Conservation (phyloP, 2,329 filamentous ascomycete species). For the Pleoardoris graminearum region DNA sequence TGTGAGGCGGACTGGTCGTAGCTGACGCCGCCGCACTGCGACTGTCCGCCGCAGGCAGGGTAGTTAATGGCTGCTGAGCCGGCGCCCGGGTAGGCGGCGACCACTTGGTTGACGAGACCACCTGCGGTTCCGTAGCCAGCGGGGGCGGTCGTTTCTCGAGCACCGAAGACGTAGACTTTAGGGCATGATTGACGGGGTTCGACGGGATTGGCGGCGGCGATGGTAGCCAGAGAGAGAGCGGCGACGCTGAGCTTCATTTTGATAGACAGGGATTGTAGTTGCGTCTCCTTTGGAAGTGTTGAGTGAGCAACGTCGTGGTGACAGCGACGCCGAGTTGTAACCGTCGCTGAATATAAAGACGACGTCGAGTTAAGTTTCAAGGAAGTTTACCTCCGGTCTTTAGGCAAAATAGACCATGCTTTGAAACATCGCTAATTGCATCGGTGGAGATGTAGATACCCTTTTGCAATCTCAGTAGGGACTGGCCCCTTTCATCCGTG, state of each 20-base stretch:
- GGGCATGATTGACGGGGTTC: slow-evolving; percentile 46
- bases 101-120: slow-evolving; percentile 47
- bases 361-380: slow-evolving; percentile 2
- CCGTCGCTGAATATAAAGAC: slow-evolving; percentile 21
- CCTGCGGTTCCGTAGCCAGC: slow-evolving; percentile 48
- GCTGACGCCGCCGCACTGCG: slow-evolving; percentile 60
- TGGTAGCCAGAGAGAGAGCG: slow-evolving; percentile 32
- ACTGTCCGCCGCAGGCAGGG: slow-evolving; percentile 65
- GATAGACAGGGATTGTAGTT: slow-evolving; percentile 7
- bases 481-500: slow-evolving; percentile 42
- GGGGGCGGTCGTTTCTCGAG: slow-evolving; percentile 48
- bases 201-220: slow-evolving; percentile 42
- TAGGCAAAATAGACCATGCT: slow-evolving; percentile 37
- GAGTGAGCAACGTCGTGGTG: slow-evolving; percentile 16
- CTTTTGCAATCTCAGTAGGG: slow-evolving; percentile 17
- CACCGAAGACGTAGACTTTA: slow-evolving; percentile 51
- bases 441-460: slow-evolving; percentile 30
- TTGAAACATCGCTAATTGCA: slow-evolving; percentile 21
- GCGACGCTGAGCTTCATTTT: slow-evolving; percentile 41
- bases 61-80: slow-evolving; percentile 50
- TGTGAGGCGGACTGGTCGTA: slow-evolving; percentile 63
- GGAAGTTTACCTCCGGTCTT: slow-evolving; percentile 19
- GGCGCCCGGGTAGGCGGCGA: slow-evolving; percentile 46
- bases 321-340: slow-evolving; percentile 15
- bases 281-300: slow-evolving; percentile 6